Base-by-base conservation (phyloP, 768 basidiomycete species). In the Termitomyces sp. region DNA sequence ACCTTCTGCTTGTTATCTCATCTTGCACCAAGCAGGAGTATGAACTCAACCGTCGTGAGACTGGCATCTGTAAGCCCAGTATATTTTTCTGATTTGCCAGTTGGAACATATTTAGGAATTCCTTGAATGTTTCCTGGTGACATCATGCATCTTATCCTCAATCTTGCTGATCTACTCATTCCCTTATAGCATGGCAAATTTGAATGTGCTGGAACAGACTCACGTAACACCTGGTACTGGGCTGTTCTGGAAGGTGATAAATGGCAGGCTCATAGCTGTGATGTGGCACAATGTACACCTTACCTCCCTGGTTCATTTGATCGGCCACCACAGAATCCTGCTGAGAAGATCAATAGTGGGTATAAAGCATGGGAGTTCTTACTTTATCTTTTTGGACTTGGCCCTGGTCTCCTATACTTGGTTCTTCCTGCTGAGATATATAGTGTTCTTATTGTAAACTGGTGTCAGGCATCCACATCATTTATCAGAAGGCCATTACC, bases 61-160 rank as follows among this genome's bases (percentile, higher is more conserved):
- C 49, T 36, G 48, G 48, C 6, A 57, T 57, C 4, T 37, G 22
- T 26, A 39, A 18, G 37, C 34, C 48, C 9, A 57, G 47, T 22
- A 37, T 57, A 8, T 49, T 57, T 12, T 28, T n/a, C 3, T 36
- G 26, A 49, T n/a, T 24, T 57, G 2, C 24, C 28, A 1, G n/a
- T 47, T 5, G 24, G 54, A 61, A 36, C 62, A 59, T 46, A 53
- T 34, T 51, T 69, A 16, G 39, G 56, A 3, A 48, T 69, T 29
- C 68, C 73, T 9, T 2, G 18, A 0, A 65, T 62, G n/a, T n/a
- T n/a, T n/a, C n/a, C n/a, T n/a, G n/a, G n/a, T n/a, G n/a, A n/a
- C n/a, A n/a, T n/a, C n/a, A 24, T 75, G 72, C 73, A 75, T 54
- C 64, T 67, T 3, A 48, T 57, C 6, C 58, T 75, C 12, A 75